Conservation (phyloP, 2,329 filamentous ascomycete genomes). For the Fusarium penzigii region DNA sequence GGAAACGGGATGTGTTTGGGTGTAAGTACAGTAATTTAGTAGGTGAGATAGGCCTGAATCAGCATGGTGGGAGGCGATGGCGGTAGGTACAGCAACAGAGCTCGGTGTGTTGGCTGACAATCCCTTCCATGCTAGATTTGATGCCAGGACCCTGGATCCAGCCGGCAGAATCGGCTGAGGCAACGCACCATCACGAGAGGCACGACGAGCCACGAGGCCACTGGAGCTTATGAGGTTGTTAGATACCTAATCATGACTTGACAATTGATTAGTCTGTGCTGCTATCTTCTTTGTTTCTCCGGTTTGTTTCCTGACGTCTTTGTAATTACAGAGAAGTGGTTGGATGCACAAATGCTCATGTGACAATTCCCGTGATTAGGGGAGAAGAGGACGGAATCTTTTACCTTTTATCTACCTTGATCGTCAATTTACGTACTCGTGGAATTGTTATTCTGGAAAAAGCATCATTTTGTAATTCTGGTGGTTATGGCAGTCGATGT, state of each 20-base stretch:
- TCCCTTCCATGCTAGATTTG: neutral
- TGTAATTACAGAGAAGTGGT: too few species aligned
- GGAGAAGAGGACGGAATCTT: too few species aligned
- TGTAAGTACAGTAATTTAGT: too few species aligned
- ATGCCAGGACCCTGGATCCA: conserved; percentile 6
- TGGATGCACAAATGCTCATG: neutral
- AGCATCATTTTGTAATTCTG: neutral
- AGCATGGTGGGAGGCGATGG: too few species aligned
- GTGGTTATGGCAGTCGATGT: neutral
- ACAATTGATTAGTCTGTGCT: neutral
- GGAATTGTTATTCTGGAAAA: neutral
- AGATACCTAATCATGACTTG: conserved; percentile 12
- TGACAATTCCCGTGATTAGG: neutral
- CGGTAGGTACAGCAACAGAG: too few species aligned
- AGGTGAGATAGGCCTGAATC: too few species aligned
- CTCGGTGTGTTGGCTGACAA: too few species aligned
- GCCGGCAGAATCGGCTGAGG: conserved; percentile 20
- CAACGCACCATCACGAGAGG: conserved; percentile 19
- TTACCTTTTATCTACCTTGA: too few species aligned
- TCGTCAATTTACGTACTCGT: neutral
- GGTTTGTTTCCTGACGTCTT: neutral
- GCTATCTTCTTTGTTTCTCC: conserved; percentile 2
- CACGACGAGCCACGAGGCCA: conserved; percentile 2
- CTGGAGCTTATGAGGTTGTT: neutral
- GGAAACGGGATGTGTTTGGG: neutral